Evolutionary conservation across 2,329 filamentous ascomycete genomes (phyloP), one percentile per base, ranked within the genome.

Genomic region (Colletotrichum agaves): DNA sequence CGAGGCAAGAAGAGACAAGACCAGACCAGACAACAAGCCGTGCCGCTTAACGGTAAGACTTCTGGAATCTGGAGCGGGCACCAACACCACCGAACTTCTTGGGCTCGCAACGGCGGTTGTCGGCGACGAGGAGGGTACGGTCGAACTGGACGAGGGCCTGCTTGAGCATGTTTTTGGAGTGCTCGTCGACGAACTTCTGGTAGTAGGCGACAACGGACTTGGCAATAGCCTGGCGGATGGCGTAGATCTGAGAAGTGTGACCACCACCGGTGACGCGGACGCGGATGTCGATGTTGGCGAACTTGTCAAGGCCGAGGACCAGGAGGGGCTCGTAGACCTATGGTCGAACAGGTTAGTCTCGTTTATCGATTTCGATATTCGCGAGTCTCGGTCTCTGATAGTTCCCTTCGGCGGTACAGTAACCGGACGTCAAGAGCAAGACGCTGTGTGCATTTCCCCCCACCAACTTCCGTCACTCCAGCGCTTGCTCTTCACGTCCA

Each of bases 181-280:
- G 94, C 92, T 99, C 96, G 82, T 99, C 96, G 85, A 98, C 93
- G 87, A 91, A 99, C 90, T 99, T 98, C 88, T 98, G 95, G 92
- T 98, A 98, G 92, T 98, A 71, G 56, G 69, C 92, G 80, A 97
- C 91, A 82, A 97, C 93, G 79, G 91, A 92, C 91, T 98, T 99
- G 87, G 94, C 91, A 81, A 99, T 98, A 79, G 96, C 95, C 88
- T 99, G 96, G 78, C 96, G 94, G 88, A 98, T 93, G 82, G 96
- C 96, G 86, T 98, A 98, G 85, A 97, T 89, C 85, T 98, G 94
- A 70, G 93, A 97, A 74, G 92, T 94, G 89, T 98, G 95, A 87
- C 95, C 96, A 93, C 96, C 96, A 83, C 96, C 96, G 79, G 90
- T 88, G 79, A 98, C 96, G 80, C 94, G 93, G 82, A 98, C 93